Base-by-base conservation (phyloP, 805 yeast genomes). In the Tetrapisispora iriomotensis region DNA sequence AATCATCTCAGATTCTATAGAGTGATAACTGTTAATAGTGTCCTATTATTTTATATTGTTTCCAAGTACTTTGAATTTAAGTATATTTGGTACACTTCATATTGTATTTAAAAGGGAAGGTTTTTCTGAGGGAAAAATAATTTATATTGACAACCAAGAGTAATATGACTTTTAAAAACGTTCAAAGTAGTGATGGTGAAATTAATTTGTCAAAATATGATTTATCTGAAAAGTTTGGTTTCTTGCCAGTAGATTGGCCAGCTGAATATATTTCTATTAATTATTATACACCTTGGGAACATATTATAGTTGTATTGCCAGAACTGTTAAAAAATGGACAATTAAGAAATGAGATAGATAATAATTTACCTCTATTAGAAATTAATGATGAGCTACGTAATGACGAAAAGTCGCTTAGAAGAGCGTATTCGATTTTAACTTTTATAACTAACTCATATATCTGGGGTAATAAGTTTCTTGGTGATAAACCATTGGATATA, bases 371-470 rank as follows among this genome's bases (percentile, higher is more conserved):
- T 1, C 42, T 69, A 2, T 66, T 90, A 31, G 55, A 71, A 3
- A 70, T 75, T 1, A 37, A n/a, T n/a, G 26, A 37, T n/a, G 68
- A 65, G 8, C 44, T 57, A 19, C 34, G 42, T 8, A 43, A 41
- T 1, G 53, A 67, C 5, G 70, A 64, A 29, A 65, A 66, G 9
- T 79, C 84, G 47, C 68, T 70, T 54, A 72, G 94, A 56, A 70
- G 96, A 50, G 96, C 96, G 0, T 83, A 83, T 60, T 77, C 82
- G 14, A 65, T 86, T 2, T 66, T 88, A 22, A 79, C 90, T 10
- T 88, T 87, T 52, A 59, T 90, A 33, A 72, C 86, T 2, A 95
- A 88, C 59, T 94, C 92, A 1, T 88, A 88, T 55, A 78, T 88
- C 19, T 88, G 97, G 97, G 81, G 85, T 1, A 75, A 74, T 17